Evolutionary conservation across 164 flowering plant species (phyloP), one percentile per base, ranked within the genome.

Genomic region (Pachysandra terminalis): DNA sequence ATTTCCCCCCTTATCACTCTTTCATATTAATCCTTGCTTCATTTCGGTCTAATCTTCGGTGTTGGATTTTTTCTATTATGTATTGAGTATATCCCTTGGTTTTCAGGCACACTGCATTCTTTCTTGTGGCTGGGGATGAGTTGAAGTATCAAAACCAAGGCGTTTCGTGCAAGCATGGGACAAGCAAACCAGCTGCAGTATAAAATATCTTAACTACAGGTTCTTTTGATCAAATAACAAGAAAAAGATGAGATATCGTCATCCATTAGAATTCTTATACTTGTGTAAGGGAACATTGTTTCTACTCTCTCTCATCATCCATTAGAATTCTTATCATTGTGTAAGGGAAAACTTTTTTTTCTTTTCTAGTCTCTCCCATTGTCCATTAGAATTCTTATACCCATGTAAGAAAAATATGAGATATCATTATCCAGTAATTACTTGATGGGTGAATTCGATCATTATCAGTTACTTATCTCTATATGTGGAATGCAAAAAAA

Each of bases 101-200:
- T 69, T 73, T 60, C 82, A 90, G 96, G 86, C 97, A 93, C 83
- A 89, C 98, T 13, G 98, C 98, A 57, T 93, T 82, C 81, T 90
- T 93, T 77, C 96, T 93, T 28, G 98, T 93, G 67, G 96, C 98
- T 56, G 98, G 98, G 62, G 86, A 93, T 70, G 90, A 90, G 83
- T 59, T 93, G 86, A 93, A 89, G 86, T 76, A 81, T 56, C 83
- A 65, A 63, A 83, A 74, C 54, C 79, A 78, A 69, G 80, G 71
- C 72, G 66, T 71, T n/a, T 71, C 79, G 4, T 82, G 86, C 66
- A 86, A 84, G 76, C 93, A 81, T 60, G 87, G 68, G 19, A 54
- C 81, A 45, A 71, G 64, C 73, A 80, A 79, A 71, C 73, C 80
- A 56, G 72, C 83, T 56, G 60, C 75, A 63, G 67, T n/a, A 40